Evolutionary conservation across 2,329 filamentous ascomycete species (phyloP).

Genomic region (Aspergillus thermomutatus): DNA sequence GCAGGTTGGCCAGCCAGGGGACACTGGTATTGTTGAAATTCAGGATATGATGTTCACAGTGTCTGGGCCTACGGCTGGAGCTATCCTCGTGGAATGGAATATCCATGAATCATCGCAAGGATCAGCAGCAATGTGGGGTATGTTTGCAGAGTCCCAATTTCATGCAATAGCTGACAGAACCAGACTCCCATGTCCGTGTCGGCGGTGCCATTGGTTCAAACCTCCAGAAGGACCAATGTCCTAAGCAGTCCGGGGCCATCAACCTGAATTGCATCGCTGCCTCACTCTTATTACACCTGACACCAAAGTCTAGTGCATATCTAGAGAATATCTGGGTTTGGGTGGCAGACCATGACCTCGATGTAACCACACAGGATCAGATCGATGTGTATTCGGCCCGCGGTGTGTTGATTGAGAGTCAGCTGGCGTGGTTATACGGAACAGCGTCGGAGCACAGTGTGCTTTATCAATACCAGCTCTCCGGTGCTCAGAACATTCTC

Average conservation of each 20-base stretch:
- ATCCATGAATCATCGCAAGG: slow-evolving; percentile 26
- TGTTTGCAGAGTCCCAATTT: too few relatives aligned
- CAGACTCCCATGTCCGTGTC: slow-evolving; percentile 28
- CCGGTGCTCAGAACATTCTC: slow-evolving; percentile 51
- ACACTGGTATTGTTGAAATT: slow-evolving; percentile 48
- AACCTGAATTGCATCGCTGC: slow-evolving; percentile 23
- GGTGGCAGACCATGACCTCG: slow-evolving; percentile 28
- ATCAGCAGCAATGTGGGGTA: slow-evolving; percentile 17
- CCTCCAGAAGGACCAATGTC: slow-evolving; percentile 24
- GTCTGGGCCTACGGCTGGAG: slow-evolving; percentile 31
- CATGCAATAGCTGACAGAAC: too few relatives aligned
- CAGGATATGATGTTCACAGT: slow-evolving; percentile 32
- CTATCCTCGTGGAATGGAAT: slow-evolving; percentile 38
- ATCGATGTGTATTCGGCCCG: slow-evolving; percentile 60
- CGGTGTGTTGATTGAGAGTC: slow-evolving; percentile 49
- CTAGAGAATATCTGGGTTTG: slow-evolving; percentile 30
- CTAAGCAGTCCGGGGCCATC: slow-evolving; percentile 13
- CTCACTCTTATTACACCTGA: slow-evolving; percentile 62
- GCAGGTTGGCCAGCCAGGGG: slow-evolving; percentile 48
- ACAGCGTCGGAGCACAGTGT: slow-evolving; percentile 63
- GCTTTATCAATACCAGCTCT: slow-evolving; percentile 66
- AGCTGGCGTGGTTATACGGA: slow-evolving; percentile 58
- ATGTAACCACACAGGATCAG: slow-evolving; percentile 43
- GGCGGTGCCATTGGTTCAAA: slow-evolving; percentile 24
- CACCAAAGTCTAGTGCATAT: slow-evolving; percentile 43